Evolutionary conservation across 352 stramenopile species (phyloP), one percentile per base, ranked within the genome.

Genomic region (Globisporangium acanthophoron): DNA sequence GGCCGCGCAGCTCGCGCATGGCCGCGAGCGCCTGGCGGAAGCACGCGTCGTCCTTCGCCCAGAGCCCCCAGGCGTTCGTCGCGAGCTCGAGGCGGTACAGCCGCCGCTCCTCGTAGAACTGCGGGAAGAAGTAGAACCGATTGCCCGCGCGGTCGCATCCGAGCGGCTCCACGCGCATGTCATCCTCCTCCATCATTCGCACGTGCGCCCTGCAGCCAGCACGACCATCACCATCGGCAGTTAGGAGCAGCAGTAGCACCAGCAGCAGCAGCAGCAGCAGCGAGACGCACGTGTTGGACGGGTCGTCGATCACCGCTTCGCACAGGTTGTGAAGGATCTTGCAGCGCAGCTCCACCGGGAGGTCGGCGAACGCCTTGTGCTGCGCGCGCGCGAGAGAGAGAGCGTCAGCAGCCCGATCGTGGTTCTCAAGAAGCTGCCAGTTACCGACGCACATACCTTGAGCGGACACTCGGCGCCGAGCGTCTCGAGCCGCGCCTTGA

Each of bases 161-260:
- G 9, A 94, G 56, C 3, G 85, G 82, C 52, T 91, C 80, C 8
- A 92, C 69, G 20, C 85, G 75, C 43, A 94, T 66, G 48, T 94
- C 85, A 48, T 94, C 85, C 5, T 94, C 85, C 63, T 94, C 80
- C 85, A 94, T 94, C 62, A 90, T 71, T 7, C 83, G 85, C 61
- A 94, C 80, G 63, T 92, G 87, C 60, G 91, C 80, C 29, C 80
- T 92, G 56, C 27, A 43, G 46, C 8, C 3, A 59, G 35, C 15
- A 21, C 16, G 9, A 21, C 41, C 41, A 24, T 16, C 15, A 15
- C 13, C 13, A 27, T 27, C 1, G 24, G 24, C 24, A 27, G 24
- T 27, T 27, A 27, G 24, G 24, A 27, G 24, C 24, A 27, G 24
- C 24, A 27, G 24, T 1, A 27, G 24, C 24, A 27, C 24, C 24